Evolutionary conservation across 1,139 yeast species (phyloP), one percentile per base, ranked within the genome.

Genomic region (Sugiyamaella neomexicana): DNA sequence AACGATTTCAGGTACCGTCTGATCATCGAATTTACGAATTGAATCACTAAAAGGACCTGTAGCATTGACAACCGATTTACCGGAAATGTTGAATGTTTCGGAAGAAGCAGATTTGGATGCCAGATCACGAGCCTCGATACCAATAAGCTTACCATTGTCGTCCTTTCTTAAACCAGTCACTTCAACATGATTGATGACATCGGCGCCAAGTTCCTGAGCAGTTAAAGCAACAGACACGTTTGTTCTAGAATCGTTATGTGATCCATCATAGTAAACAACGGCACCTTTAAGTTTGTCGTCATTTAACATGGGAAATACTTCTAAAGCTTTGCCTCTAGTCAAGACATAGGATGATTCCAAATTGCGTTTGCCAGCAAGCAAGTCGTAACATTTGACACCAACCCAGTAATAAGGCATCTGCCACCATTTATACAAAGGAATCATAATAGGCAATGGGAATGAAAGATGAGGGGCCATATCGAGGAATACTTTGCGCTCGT

Each of bases 381-480:
- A 76, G 72, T 91, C 98, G 75, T 91, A 91, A 81, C 87, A 79
- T 73, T 90, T 88, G 68, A 95, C 88, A 58, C 98, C 98, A 48
- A 82, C 84, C 76, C 88, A 91, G 76, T 87, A 90, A 76, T 91
- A 91, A 52, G 98, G 98, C 57, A 89, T 82, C 75, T 90, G 96
- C 97, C 97, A 91, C 83, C 90, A 89, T 68, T 83, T 85, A 78
- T 91, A 91, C 59, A 90, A 91, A 20, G 98, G 98, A 65, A 91
- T 89, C 88, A 90, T 84, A 65, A 91, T 91, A 42, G 98, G 98
- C 64, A 91, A 79, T 53, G 93, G 83, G 57, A 87, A 78, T 60
- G 93, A 84, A 65, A 91, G 80, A 71, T 91, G 97, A 51, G 98
- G 98, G 43, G 98, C 98, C 62, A 95, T 89, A 68, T 88, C 82